Percentiles rank a stretch among this genome's conserved stretches.
phyloP scores from a whole-genome alignment of 2,329 filamentous ascomycete genomes.

The Nothopassalora personata region DNA sequence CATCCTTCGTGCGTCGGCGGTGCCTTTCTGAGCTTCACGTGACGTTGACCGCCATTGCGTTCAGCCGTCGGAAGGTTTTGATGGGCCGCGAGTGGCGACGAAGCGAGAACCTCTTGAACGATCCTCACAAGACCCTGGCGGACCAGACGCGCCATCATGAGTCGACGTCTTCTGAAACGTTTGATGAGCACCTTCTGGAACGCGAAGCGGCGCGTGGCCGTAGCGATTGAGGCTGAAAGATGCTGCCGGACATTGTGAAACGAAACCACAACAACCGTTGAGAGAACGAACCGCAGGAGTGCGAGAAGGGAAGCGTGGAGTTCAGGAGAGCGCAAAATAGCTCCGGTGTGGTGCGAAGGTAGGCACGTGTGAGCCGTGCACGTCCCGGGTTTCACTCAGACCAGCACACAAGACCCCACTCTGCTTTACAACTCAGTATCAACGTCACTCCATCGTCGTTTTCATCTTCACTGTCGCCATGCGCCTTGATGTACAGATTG shows the following conservation, averaged over 20 bases:
- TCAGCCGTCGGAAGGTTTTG: neutral
- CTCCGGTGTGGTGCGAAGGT: neutral
- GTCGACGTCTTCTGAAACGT: slow-evolving; percentile 1
- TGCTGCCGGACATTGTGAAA: neutral
- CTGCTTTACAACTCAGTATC: slow-evolving; percentile 3
- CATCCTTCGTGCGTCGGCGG: neutral
- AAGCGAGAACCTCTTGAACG: neutral
- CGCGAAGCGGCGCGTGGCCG: neutral
- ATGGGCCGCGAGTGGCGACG: neutral
- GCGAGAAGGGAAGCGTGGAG: neutral
- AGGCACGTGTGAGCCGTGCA: slow-evolving; percentile 1
- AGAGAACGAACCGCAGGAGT: neutral
- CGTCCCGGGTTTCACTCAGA: neutral
- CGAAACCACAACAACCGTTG: neutral
- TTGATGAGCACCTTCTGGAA: slow-evolving; percentile 2
- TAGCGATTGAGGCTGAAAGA: neutral
- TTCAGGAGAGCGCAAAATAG: neutral
- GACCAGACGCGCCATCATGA: slow-evolving; percentile 6
- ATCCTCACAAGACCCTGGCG: slow-evolving; percentile 11
- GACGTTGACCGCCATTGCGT: neutral
- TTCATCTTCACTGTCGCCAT: neutral
- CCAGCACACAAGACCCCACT: slow-evolving; percentile 1
- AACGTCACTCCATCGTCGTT: slow-evolving; percentile 1
- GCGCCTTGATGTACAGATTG: neutral
- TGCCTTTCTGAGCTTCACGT: neutral